A percentile compares a stretch with the other conserved stretches of the same genome.
phyloP scores from a whole-genome alignment of 257 asterid species.

The Primulina eburnea region DNA sequence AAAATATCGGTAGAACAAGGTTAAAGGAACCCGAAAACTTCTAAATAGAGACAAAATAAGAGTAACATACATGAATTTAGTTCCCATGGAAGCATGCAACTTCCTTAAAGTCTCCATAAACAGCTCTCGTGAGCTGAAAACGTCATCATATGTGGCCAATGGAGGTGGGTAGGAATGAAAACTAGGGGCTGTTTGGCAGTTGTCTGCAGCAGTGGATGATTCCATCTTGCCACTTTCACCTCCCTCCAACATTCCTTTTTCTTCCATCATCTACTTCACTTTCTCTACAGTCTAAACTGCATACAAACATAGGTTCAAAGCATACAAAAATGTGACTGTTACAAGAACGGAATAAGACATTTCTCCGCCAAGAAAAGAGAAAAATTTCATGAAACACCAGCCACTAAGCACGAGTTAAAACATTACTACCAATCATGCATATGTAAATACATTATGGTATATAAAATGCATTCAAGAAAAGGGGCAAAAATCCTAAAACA shows the following conservation, averaged over 20 bases:
- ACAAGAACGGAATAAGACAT: neutral
- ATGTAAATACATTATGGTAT: neutral
- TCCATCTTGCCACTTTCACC: constrained; percentile 35
- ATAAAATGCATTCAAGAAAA: constrained; percentile 17
- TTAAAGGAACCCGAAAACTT: neutral
- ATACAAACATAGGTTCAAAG: neutral
- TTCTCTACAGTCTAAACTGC: constrained; percentile 17
- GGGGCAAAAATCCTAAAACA: constrained; percentile 9
- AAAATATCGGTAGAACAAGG: neutral
- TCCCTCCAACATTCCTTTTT: constrained; percentile 36
- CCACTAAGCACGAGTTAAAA: neutral
- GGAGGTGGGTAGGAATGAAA: constrained; percentile 67
- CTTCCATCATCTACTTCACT: constrained; percentile 32
- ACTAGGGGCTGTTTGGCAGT: constrained; percentile 33
- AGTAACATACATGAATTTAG: constrained; percentile 75
- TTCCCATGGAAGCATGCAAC: constrained; percentile 70
- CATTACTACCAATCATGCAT: neutral
- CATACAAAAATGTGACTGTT: constrained; percentile 17
- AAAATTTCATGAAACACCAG: neutral
- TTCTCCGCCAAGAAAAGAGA: neutral
- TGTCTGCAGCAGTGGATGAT: constrained; percentile 33
- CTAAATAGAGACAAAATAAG: constrained; percentile 1
- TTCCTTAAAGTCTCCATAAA: constrained; percentile 68
- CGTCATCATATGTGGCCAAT: constrained; percentile 57
- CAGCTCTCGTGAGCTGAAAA: constrained; percentile 41